Percentiles rank a stretch among this genome's conserved stretches.
These are phyloP conservation scores for Pythium volutum DNA, from an alignment of 352 stramenopile species.

Conservation along the genomic window DNA sequence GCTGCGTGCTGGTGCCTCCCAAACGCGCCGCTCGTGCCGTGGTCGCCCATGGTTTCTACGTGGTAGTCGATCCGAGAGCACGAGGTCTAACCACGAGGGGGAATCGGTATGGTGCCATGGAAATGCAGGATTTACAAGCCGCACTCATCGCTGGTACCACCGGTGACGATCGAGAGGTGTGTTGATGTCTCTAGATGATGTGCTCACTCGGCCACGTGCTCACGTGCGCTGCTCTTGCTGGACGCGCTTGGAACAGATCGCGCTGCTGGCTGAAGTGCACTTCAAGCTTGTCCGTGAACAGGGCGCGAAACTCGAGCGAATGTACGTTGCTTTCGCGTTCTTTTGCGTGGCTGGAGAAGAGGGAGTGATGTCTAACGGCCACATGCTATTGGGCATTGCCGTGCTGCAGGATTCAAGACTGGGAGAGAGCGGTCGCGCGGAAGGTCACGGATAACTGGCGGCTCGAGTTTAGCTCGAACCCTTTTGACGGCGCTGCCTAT, in stretches of 20 bases:
- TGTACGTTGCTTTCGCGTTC: conserved; percentile 37
- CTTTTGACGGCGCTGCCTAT: conserved; percentile 56
- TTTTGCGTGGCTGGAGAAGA: neutral
- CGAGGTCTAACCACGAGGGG: conserved; percentile 14
- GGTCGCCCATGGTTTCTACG: neutral
- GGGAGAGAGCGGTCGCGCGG: conserved; percentile 65
- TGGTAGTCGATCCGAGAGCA: neutral
- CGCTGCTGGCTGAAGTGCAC: conserved; percentile 74
- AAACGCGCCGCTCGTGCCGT: neutral
- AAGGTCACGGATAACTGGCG: conserved; percentile 82
- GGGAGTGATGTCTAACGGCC: conserved; percentile 1
- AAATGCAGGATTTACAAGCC: conserved; percentile 58
- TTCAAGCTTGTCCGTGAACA: conserved; percentile 79
- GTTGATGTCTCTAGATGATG: conserved; percentile 5
- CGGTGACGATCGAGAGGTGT: conserved; percentile 45
- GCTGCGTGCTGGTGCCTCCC: conserved; percentile 2
- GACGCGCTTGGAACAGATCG: conserved; percentile 32
- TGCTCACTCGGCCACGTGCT: conserved; percentile 10
- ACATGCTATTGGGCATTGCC: conserved; percentile 1
- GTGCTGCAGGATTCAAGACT: conserved; percentile 71
- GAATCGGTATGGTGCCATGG: conserved; percentile 11
- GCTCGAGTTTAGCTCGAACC: conserved; percentile 60
- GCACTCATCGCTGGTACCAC: conserved; percentile 47
- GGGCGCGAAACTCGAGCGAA: conserved; percentile 75
- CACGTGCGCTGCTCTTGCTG: conserved; percentile 1